Conservation (phyloP, 1,284 basidiomycete genomes). For the Lentinula novae-zelandiae region DNA sequence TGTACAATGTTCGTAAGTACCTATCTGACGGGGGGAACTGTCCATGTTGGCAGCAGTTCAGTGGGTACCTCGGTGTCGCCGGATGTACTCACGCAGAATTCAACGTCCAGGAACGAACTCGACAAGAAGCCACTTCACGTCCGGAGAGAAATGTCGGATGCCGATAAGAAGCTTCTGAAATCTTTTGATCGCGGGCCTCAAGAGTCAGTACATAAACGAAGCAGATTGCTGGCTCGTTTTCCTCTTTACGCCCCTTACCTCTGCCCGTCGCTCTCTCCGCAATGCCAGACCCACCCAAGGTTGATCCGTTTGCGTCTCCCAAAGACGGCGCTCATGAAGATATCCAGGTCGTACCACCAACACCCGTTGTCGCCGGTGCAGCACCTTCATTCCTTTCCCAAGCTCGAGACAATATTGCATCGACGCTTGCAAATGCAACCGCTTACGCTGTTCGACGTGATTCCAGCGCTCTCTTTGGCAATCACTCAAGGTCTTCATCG, state of each 20-base stretch:
- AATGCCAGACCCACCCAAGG: background rate
- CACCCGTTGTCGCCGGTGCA: background rate
- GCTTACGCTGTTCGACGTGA: constrained; percentile 5
- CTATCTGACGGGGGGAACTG: background rate
- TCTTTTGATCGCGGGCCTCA: background rate
- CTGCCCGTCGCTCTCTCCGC: background rate
- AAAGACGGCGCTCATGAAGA: background rate
- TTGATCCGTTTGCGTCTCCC: constrained; percentile 1
- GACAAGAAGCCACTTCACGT: background rate
- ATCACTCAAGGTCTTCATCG: background rate
- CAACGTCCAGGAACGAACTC: background rate
- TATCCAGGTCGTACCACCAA: background rate
- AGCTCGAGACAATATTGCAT: background rate
- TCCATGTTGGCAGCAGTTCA: background rate
- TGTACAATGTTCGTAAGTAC: background rate
- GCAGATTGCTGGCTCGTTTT: background rate
- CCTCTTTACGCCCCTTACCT: background rate
- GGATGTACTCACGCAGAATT: background rate
- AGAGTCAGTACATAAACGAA: background rate
- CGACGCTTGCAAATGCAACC: constrained; percentile 3
- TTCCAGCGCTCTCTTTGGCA: background rate
- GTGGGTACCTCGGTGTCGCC: background rate
- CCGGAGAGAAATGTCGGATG: background rate
- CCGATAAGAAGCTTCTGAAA: background rate
- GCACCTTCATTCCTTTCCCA: background rate